A percentile compares a stretch with the other conserved stretches of the same genome.
Conservation (phyloP, 345 rosid species). For the Eucalyptus tenuipes region DNA sequence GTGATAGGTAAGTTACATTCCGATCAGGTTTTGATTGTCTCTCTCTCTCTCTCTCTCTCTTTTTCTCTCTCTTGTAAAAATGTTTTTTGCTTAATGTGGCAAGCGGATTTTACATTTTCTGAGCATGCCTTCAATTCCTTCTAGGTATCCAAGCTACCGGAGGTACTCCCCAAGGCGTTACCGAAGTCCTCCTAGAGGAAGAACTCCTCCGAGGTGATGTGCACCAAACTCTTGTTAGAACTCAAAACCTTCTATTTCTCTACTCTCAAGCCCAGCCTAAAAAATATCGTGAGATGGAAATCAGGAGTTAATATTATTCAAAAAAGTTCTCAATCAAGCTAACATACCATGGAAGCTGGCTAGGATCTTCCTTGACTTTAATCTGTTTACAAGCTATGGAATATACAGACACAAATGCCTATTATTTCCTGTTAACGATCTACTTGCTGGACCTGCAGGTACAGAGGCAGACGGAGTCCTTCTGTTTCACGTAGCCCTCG, state of each 20-base stretch:
- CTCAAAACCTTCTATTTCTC: neutral
- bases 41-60: no score
- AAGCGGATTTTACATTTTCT: neutral
- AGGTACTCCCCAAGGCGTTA: conserved; percentile 89
- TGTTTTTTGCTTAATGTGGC: neutral
- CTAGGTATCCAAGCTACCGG: conserved; percentile 55
- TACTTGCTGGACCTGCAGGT: conserved; percentile 12
- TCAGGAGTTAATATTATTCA: neutral
- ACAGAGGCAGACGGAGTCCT: conserved; percentile 68
- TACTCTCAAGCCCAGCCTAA: neutral
- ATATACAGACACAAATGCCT: neutral
- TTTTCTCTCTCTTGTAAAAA: no score
- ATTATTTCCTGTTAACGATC: neutral
- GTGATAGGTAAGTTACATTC: conserved; percentile 43
- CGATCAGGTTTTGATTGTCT: neutral
- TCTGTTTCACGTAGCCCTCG: conserved; percentile 59
- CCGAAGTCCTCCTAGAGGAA: conserved; percentile 73
- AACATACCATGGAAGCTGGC: neutral
- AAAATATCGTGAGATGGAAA: neutral
- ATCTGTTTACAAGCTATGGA: neutral
- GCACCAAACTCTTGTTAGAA: neutral
- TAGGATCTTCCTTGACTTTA: neutral
- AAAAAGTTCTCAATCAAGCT: neutral
- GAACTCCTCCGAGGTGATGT: conserved; percentile 75
- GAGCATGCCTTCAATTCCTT: neutral